Conservation (phyloP, 345 rosid species). For the Linum tenue region DNA sequence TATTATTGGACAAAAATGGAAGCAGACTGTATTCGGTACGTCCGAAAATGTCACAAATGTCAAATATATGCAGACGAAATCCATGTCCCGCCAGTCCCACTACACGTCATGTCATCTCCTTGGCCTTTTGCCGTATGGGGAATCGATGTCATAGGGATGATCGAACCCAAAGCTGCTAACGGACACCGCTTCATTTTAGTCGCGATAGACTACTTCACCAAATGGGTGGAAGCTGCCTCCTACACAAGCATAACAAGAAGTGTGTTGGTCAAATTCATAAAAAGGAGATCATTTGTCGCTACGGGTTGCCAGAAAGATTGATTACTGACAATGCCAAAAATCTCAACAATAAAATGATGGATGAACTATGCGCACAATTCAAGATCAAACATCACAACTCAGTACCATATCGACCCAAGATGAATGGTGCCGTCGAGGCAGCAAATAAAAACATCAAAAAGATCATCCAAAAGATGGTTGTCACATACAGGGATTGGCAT, state of each 20-base stretch:
- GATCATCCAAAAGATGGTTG: not conserved
- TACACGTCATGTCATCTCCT: not conserved
- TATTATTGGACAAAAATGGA: constrained; percentile 5
- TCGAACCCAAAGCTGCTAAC: too few relatives aligned
- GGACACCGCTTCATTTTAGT: too few relatives aligned
- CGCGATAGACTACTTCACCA: not conserved
- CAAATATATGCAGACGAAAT: not conserved
- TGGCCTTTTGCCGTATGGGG: not conserved
- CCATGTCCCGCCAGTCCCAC: not conserved
- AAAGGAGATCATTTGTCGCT: not conserved
- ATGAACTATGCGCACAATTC: not conserved
- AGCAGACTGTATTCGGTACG: not conserved
- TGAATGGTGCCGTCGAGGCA: not conserved
- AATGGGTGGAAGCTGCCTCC: not conserved
- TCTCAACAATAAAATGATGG: too few relatives aligned
- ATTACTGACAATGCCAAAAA: too few relatives aligned
- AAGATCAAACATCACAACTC: not conserved
- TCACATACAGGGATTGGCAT: too few relatives aligned
- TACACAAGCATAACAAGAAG: not conserved
- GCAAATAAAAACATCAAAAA: not conserved
- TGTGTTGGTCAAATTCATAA: not conserved
- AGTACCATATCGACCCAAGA: not conserved
- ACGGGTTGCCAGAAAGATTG: too few relatives aligned
- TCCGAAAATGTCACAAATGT: not conserved
- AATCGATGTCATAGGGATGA: too few relatives aligned